Percentiles rank a stretch among this genome's conserved stretches.
phyloP scores from a whole-genome alignment of 2,329 filamentous ascomycete species.

The Aspergillus costaricaensis region DNA sequence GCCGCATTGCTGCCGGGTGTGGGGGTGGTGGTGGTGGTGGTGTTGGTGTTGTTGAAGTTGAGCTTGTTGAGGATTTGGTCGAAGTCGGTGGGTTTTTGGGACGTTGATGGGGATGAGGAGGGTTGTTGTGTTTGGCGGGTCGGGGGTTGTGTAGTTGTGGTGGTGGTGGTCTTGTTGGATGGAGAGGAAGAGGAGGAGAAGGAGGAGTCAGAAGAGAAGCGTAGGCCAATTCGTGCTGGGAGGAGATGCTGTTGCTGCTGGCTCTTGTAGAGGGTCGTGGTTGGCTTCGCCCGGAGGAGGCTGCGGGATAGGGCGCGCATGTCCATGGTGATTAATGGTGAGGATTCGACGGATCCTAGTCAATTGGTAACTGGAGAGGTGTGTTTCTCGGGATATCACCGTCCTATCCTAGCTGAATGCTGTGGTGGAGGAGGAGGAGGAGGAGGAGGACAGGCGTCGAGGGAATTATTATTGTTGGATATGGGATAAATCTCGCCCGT shows the following conservation, averaged over 20 bases:
- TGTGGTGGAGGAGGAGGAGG: too few species aligned
- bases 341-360: neutral
- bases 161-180: too few species aligned
- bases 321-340: constrained; percentile 30
- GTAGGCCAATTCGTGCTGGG: constrained; percentile 8
- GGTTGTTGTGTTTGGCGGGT: constrained; percentile 3
- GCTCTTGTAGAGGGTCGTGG: constrained; percentile 27
- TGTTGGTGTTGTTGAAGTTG: constrained; percentile 24
- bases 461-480: neutral
- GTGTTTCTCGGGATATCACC: too few species aligned
- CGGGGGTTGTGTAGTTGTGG: constrained; percentile 23
- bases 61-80: constrained; percentile 38
- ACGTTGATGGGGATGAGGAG: constrained; percentile 7
- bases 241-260: neutral
- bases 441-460: neutral
- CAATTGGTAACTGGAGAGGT: neutral
- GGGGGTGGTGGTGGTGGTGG: neutral
- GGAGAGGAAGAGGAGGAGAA: too few species aligned
- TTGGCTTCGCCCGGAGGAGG: constrained; percentile 38
- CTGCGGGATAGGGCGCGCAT: constrained; percentile 33
- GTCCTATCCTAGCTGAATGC: neutral
- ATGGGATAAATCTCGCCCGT: constrained; percentile 12
- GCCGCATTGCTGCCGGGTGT: neutral
- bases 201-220: constrained; percentile 21
- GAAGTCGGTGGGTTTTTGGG: constrained; percentile 23